A percentile compares a stretch with the other conserved stretches of the same genome.
Conservation (phyloP, 2,329 filamentous ascomycete species). For the Apiospora saccharicola region DNA sequence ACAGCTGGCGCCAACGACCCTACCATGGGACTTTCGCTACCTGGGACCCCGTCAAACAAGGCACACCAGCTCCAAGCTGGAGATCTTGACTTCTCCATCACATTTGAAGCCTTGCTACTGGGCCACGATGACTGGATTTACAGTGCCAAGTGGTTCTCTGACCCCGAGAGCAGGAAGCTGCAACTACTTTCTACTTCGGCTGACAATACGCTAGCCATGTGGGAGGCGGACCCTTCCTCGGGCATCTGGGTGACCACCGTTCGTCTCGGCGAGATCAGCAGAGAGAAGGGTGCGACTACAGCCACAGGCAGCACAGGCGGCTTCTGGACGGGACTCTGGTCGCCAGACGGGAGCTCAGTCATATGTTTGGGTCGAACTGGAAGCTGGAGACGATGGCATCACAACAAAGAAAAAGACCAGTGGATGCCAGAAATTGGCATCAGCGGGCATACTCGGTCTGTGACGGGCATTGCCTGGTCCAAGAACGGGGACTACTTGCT, state of each 20-base stretch:
- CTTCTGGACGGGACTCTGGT: conserved; percentile 96
- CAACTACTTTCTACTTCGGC: conserved; percentile 90
- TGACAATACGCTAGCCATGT: conserved; percentile 93
- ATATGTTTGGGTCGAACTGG: conserved; percentile 89
- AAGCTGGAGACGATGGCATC: conserved; percentile 88
- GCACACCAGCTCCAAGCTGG: conserved; percentile 74
- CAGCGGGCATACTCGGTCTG: conserved; percentile 82
- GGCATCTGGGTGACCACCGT: conserved; percentile 91
- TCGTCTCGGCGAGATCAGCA: conserved; percentile 89
- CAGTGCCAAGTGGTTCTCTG: conserved; percentile 76
- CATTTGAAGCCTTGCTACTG: conserved; percentile 91
- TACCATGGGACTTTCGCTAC: conserved; percentile 63
- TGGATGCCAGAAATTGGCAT: conserved; percentile 83
- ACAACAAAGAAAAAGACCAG: conserved; percentile 63
- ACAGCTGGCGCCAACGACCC: conserved; percentile 63
- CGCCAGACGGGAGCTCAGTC: conserved; percentile 76
- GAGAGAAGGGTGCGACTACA: conserved; percentile 94
- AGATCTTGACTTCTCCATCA: conserved; percentile 75
- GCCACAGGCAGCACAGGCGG: conserved; percentile 95
- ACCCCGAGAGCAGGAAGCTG: conserved; percentile 57
- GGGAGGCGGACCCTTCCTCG: conserved; percentile 83
- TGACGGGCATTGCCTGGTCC: conserved; percentile 86
- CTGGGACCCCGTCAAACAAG: conserved; percentile 86
- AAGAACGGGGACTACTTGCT: conserved; percentile 83
- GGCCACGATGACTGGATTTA: conserved; percentile 99